A percentile compares a stretch with the other conserved stretches of the same genome.
Evolutionary conservation across 306 rosid species (phyloP).

Genomic region (Cucurbita maxima): DNA sequence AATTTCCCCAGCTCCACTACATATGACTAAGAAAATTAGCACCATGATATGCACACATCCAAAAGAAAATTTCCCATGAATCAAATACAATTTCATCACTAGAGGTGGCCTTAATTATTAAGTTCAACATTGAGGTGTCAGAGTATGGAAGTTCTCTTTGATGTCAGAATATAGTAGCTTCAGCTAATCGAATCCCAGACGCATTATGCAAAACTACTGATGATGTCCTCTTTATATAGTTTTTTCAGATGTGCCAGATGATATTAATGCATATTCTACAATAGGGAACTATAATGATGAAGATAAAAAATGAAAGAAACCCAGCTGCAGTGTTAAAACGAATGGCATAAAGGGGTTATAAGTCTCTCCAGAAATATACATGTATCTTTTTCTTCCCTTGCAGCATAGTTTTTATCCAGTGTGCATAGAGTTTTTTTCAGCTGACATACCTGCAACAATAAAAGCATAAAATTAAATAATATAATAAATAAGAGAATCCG

Average conservation of each 20-base stretch:
- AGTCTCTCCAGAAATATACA: slow-evolving; percentile 21
- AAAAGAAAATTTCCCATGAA: not conserved
- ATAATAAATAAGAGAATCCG: not conserved
- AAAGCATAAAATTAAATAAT: not conserved
- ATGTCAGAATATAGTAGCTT: not conserved
- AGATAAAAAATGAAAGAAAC: not conserved
- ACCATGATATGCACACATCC: not conserved
- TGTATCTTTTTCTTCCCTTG: slow-evolving; percentile 58
- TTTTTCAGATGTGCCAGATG: not conserved
- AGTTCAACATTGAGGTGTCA: not conserved
- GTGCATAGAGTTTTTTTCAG: slow-evolving; percentile 52
- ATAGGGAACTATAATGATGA: not conserved
- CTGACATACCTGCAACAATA: slow-evolving; percentile 46
- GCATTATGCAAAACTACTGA: not conserved
- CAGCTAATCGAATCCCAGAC: not conserved
- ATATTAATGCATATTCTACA: not conserved
- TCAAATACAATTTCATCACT: not conserved
- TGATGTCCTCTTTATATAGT: not conserved
- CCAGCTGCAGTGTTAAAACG: not conserved
- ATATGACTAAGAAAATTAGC: not conserved
- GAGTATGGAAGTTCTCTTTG: not conserved
- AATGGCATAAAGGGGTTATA: not conserved
- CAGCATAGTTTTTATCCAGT: slow-evolving; percentile 81
- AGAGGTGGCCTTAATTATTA: not conserved
- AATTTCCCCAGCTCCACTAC: not conserved